A percentile compares a stretch with the other conserved stretches of the same genome.
These are phyloP conservation scores for Acacia melanoxylon DNA, from an alignment of 306 rosid genomes.

Conservation along the genomic window DNA sequence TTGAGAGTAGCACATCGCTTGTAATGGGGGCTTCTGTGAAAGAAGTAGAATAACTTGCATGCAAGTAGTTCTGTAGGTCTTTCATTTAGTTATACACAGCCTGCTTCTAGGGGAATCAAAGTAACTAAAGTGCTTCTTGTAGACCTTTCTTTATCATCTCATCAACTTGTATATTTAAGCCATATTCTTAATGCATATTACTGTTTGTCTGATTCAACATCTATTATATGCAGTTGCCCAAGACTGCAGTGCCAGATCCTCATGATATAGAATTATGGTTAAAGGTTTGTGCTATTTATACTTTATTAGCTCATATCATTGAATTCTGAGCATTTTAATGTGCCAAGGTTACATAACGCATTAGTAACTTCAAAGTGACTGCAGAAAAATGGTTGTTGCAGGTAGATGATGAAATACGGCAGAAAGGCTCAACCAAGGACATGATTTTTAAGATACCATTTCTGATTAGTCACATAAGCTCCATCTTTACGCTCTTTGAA, in stretches of 20 bases:
- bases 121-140: background rate
- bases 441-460: constrained; percentile 91
- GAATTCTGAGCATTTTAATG: constrained; percentile 7
- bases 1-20: background rate
- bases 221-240: constrained; percentile 66
- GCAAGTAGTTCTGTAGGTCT: constrained; percentile 17
- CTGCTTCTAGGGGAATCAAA: background rate
- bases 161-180: background rate
- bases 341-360: constrained; percentile 21
- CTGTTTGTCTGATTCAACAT: constrained; percentile 21
- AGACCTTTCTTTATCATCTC: background rate
- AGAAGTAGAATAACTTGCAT: constrained; percentile 10
- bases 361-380: constrained; percentile 21
- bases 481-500: constrained; percentile 82
- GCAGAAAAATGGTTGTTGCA: constrained; percentile 32
- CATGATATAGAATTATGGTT: constrained; percentile 85
- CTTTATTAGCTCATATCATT: background rate
- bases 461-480: constrained; percentile 88
- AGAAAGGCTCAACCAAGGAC: constrained; percentile 94
- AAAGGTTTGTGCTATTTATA: constrained; percentile 57
- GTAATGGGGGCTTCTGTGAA: background rate
- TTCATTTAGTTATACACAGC: constrained; percentile 5
- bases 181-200: constrained; percentile 10
- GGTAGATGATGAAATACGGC: constrained; percentile 88
- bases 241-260: constrained; percentile 69